Conservation (phyloP, 2,329 filamentous ascomycete genomes). For the Byssothecium circinans region DNA sequence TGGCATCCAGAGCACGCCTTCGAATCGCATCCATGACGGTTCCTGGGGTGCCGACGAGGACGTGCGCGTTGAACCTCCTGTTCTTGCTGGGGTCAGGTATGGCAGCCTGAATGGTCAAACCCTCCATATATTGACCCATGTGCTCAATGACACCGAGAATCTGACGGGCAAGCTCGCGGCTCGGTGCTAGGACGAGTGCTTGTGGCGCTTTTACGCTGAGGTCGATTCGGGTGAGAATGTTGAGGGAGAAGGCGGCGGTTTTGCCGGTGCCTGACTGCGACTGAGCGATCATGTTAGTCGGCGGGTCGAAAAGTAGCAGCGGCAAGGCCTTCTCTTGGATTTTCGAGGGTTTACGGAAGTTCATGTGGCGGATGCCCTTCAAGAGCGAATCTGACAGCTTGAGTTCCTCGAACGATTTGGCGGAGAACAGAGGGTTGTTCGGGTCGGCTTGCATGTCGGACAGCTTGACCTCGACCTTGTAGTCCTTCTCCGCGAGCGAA, state of each 20-base stretch:
- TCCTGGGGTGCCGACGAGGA: constrained; percentile 87
- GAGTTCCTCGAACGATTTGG: constrained; percentile 80
- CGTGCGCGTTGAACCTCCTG: constrained; percentile 69
- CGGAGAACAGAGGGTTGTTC: constrained; percentile 84
- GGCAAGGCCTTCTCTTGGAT: constrained; percentile 95
- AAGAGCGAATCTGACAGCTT: constrained; percentile 67
- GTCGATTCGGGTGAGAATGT: constrained; percentile 85
- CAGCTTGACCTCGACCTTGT: constrained; percentile 89
- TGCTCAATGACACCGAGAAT: constrained; percentile 81
- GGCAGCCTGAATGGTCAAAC: constrained; percentile 75
- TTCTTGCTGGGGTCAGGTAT: constrained; percentile 77
- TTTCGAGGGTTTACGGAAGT: constrained; percentile 94
- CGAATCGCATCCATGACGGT: constrained; percentile 88
- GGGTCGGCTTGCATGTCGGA: constrained; percentile 85
- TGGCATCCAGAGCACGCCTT: constrained; percentile 71
- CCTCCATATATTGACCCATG: constrained; percentile 82
- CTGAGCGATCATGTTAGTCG: constrained; percentile 92
- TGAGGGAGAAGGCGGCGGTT: constrained; percentile 93
- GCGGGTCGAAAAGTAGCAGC: constrained; percentile 82
- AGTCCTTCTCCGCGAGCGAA: constrained; percentile 64
- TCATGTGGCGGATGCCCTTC: constrained; percentile 74
- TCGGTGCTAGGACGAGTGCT: constrained; percentile 86
- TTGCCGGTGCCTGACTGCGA: constrained; percentile 99
- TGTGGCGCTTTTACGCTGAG: constrained; percentile 72
- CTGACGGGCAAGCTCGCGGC: constrained; percentile 90